These are phyloP conservation scores for Flaveria bidentis DNA, from an alignment of 129 eudicot genomes.

Conservation along the genomic window DNA sequence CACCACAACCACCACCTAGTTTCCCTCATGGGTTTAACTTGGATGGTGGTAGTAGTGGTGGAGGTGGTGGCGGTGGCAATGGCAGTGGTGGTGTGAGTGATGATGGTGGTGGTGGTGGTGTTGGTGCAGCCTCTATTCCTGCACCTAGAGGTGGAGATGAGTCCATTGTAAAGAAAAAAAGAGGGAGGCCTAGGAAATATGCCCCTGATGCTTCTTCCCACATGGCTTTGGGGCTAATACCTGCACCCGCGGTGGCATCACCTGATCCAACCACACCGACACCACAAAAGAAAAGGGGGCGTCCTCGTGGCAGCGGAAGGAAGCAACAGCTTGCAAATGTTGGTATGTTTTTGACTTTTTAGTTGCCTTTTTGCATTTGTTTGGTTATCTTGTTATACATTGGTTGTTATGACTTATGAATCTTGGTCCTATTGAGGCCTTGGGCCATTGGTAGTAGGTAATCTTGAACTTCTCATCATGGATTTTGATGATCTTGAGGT, in stretches of 20 bases:
- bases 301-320: conserved; percentile 95
- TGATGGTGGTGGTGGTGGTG: neutral
- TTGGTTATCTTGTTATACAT: neutral
- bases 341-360: conserved; percentile 45
- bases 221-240: conserved; percentile 59
- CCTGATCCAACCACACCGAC: conserved; percentile 44
- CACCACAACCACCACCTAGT: conserved; percentile 27
- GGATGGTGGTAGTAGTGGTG: conserved; percentile 18
- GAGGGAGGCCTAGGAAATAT: conserved; percentile 94
- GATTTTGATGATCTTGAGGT: neutral
- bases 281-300: conserved; percentile 54
- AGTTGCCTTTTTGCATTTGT: neutral
- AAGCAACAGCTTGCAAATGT: conserved; percentile 75
- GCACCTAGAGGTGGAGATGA: conserved; percentile 44
- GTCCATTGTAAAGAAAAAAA: conserved; percentile 65
- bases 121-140: conserved; percentile 8
- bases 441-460: neutral
- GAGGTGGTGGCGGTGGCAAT: conserved; percentile 12
- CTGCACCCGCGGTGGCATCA: conserved; percentile 44
- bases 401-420: neutral
- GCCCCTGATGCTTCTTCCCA: conserved; percentile 71
- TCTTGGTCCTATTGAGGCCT: neutral
- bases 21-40: conserved; percentile 47
- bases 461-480: neutral
- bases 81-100: conserved; percentile 6